Base-by-base conservation (phyloP, 495 filamentous ascomycete species). In the Neurospora tetraspora region DNA sequence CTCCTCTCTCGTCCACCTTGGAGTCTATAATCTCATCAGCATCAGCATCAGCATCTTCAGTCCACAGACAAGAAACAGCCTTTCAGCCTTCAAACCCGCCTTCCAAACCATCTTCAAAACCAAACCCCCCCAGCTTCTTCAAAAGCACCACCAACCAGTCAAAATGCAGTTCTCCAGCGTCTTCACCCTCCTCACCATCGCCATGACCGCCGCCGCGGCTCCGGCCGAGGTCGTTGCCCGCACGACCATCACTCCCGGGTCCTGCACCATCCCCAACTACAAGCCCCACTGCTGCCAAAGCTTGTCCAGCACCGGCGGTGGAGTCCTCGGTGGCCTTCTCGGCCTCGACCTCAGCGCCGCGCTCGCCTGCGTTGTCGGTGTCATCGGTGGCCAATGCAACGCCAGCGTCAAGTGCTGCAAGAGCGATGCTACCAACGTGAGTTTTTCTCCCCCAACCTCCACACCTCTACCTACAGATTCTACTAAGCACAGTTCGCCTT, bases 91-190 rank as follows among this genome's bases (percentile, higher is more conserved):
- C 45, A 40, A 65, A 20, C 31, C 34, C 16, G 14, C 70, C 5
- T 65, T 36, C 36, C 34, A 43, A 69, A 69, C 45, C 73, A 61
- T 34, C 53, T 65, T 65, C 6, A 34, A 61, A 65, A 14, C 23
- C 71, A 61, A 72, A 69, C 12, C 10, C n/a, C n/a, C 23, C 18
- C 34, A 71, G 70, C 43, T 39, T 71, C 53, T 65, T 71, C 43
- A 31, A 72, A 72, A 39, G 31, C 18, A 70, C 16, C 40, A 16
- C 40, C 69, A 39, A 47, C 27, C 76, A 53, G 39, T 39, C 71
- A 77, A 77, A 69, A 77, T 77, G 76, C 76, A 77, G 70, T 70
- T 75, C 74, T 43, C 76, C 76, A 75, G 4, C 74, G 40, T 77
- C 70, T 72, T 74, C 76, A 77, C 76, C 70, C 5, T 73, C 39